Evolutionary conservation across 2,329 filamentous ascomycete species (phyloP).

Genomic region (Cordyceps militaris): DNA sequence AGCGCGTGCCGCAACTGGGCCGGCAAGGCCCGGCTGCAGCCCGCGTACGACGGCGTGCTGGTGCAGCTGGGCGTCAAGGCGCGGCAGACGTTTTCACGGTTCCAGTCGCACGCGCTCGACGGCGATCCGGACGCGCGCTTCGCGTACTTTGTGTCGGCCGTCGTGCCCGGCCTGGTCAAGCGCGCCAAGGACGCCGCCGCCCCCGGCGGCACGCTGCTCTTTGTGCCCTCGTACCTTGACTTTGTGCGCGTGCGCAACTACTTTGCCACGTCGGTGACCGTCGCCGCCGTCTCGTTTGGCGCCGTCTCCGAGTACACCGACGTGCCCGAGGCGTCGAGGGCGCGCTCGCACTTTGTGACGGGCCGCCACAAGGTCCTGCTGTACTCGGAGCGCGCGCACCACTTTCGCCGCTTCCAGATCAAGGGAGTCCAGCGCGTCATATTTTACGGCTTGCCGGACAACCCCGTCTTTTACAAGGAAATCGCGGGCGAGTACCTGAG

Average conservation of each 20-base stretch:
- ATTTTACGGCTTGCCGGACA: slow-evolving; percentile 86
- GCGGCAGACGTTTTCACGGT: slow-evolving; percentile 85
- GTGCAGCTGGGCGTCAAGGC: slow-evolving; percentile 64
- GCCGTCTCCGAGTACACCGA: slow-evolving; percentile 84
- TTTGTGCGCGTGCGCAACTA: slow-evolving; percentile 91
- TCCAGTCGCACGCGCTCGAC: slow-evolving; percentile 62
- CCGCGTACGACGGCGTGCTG: slow-evolving; percentile 63
- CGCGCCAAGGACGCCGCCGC: slow-evolving; percentile 48
- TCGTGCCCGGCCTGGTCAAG: slow-evolving; percentile 69
- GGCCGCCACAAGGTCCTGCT: slow-evolving; percentile 77
- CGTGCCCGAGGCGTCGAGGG: slow-evolving; percentile 69
- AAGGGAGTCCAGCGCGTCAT: slow-evolving; percentile 77
- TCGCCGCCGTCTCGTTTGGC: slow-evolving; percentile 53
- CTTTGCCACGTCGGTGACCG: slow-evolving; percentile 64
- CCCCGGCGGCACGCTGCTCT: slow-evolving; percentile 65
- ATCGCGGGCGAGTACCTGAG: slow-evolving; percentile 61
- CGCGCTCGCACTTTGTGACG: slow-evolving; percentile 77
- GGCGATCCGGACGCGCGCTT: slow-evolving; percentile 84
- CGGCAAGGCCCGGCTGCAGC: slow-evolving; percentile 68
- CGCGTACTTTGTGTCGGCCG: slow-evolving; percentile 77
- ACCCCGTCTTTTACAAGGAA: slow-evolving; percentile 74
- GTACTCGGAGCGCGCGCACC: slow-evolving; percentile 93
- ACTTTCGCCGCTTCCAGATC: slow-evolving; percentile 84
- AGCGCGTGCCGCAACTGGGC: slow-evolving; percentile 71
- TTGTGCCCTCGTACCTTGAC: slow-evolving; percentile 89